Evolutionary conservation across 768 basidiomycete genomes (phyloP).

Genomic region (Lyophyllum atratum): DNA sequence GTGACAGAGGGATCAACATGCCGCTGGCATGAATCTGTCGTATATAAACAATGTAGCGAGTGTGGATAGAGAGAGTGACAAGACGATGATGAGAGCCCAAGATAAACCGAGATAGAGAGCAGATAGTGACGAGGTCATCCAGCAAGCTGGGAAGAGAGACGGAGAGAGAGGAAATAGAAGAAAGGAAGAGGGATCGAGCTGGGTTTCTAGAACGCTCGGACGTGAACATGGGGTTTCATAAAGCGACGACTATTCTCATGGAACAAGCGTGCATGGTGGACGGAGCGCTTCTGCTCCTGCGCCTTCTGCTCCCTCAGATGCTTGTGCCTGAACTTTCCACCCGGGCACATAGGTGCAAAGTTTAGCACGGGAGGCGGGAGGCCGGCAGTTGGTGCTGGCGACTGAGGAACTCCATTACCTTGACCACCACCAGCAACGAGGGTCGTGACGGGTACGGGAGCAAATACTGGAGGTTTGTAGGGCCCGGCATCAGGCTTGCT

Average conservation of each 20-base stretch:
- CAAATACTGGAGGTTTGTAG: background rate
- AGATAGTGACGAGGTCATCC: background rate
- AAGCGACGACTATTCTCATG: slow-evolving; percentile 12
- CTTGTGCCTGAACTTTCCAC: slow-evolving; percentile 20
- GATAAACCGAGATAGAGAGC: background rate
- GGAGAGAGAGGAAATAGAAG: background rate
- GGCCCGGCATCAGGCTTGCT: background rate
- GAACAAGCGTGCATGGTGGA: slow-evolving; percentile 12
- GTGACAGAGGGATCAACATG: slow-evolving; percentile 4
- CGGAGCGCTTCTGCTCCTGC: slow-evolving; percentile 9
- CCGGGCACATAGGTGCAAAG: slow-evolving; percentile 7
- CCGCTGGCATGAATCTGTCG: slow-evolving; percentile 2
- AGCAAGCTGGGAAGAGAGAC: background rate
- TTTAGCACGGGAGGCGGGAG: background rate
- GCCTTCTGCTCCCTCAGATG: slow-evolving; percentile 11
- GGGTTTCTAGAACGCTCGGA: slow-evolving; percentile 5
- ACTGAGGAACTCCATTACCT: background rate
- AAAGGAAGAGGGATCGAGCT: background rate
- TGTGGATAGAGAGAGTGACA: background rate
- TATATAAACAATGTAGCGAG: slow-evolving; percentile 13
- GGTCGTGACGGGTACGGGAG: background rate
- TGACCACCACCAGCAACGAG: background rate
- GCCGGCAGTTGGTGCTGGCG: slow-evolving; percentile 1
- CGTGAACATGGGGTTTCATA: slow-evolving; percentile 10
- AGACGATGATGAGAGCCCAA: background rate